Base-by-base conservation (phyloP, 192 early-diverging fungal species). In the Rhizoclosmatium globosum region DNA sequence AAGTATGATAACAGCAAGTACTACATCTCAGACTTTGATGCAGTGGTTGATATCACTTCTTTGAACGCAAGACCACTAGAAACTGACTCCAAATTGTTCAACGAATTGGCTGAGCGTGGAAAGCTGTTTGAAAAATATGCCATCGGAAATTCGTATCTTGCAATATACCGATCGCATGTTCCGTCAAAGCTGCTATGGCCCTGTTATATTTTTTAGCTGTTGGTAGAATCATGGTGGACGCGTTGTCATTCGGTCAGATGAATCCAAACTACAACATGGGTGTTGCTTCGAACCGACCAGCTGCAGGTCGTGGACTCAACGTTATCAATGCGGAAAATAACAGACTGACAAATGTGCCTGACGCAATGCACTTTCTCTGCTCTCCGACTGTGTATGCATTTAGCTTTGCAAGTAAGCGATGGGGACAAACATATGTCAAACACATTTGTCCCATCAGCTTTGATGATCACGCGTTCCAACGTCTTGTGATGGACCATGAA, bases 391-490 rank as follows among this genome's bases (percentile, higher is more conserved):
- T 75, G 1, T 75, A 75, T 48, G 74, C 60, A 2, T 75, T 62
- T 13, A 2, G 45, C 31, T 64, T 75, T n/a, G 57, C n/a, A 13
- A 7, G 17, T 2, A 75, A 75, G 46, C 17, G n/a, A 3, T 75
- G 74, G 74, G 74, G 74, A n/a, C 60, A 75, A 50, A 38, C 64
- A 4, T 47, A 67, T 45, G 74, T 75, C 39, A 17, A 31, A 38
- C 60, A 62, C 59, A 41, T 75, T n/a, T 9, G 38, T 13, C 39
- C 57, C 42, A 75, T 75, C 59, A 44, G 64, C 60, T 75, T 75
- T 75, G 74, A 46, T 31, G 61, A 43, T 13, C 44, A 75, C 9
- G 74, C 74, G 57, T 75, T 62, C 31, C 11, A 75, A 42, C 58
- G 46, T n/a, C 74, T 75, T 19, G 74, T 75, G 11, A 60, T 75